Base-by-base conservation (phyloP, 306 rosid genomes). In the Lablab purpureus region DNA sequence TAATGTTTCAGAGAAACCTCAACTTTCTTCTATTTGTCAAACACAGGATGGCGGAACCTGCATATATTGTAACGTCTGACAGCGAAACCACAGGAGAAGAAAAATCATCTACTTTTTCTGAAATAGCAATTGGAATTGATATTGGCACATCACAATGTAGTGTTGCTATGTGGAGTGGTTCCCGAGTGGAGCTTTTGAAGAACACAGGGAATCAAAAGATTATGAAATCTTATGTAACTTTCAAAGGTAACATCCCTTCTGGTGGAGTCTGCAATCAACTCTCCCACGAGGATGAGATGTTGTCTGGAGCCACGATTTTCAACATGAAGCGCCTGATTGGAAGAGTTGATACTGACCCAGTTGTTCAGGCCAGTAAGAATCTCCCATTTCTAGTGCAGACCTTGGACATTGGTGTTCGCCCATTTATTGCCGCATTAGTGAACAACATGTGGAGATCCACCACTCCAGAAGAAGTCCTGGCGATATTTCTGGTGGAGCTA, bases 311-410 rank as follows among this genome's bases (percentile, higher is more conserved):
- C 23, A 81, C 99, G 15, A 83, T 94, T 81, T 94, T 92, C 89
- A 94, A 94, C 69, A 84, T 92, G 89, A 94, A 94, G 84, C 97
- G 97, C 71, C 75, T 94, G 75, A 87, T 94, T 18, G 99, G 97
- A 18, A 86, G 99, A 77, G 91, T 81, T 74, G 99, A 92, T 76
- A 89, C 99, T 3, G 97, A 94, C 65, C 97, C 97, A 0, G 92
- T 91, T 45, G 89, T 94, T 58, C 94, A 79, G 67, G 80, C 92
- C 36, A 71, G 92, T 83, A 89, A 88, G 83, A 89, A 71, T 84
- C 97, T 94, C 46, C 99, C 97, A 4, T 94, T 94, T 86, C 71
- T 94, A 25, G 97, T 94, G 51, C 99, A 94, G 83, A 88, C 97
- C 1, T 78, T 91, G 83, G 95, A 84, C 54, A 85, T 94, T 59